Percentiles rank a stretch among this genome's conserved stretches.
Conservation (phyloP, 331 rosid species). For the Acacia concinna region DNA sequence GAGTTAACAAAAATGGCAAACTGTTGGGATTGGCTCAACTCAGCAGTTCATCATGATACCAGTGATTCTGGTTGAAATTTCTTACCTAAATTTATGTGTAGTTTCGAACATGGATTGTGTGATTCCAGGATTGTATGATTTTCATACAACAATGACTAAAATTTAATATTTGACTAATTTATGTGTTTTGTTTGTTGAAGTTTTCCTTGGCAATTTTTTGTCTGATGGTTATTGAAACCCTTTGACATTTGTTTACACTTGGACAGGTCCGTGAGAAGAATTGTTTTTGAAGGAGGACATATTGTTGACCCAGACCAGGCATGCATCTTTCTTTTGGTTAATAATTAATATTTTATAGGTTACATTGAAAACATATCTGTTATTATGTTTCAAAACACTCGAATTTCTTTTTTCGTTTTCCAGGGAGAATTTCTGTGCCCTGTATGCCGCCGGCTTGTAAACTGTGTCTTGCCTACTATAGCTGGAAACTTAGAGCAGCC, state of each 20-base stretch:
- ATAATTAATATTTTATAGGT: neutral
- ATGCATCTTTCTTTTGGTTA: constrained; percentile 10
- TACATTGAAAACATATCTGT: constrained; percentile 21
- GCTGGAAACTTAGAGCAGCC: constrained; percentile 57
- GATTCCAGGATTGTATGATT: neutral
- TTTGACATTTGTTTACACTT: constrained; percentile 24
- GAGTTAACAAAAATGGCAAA: neutral
- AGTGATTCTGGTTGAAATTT: neutral
- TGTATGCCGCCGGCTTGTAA: constrained; percentile 93
- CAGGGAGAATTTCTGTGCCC: constrained; percentile 99
- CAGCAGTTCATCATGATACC: neutral
- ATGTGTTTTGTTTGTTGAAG: neutral
- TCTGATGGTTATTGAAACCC: neutral
- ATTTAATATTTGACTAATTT: neutral
- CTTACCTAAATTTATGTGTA: neutral
- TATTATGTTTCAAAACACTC: constrained; percentile 31
- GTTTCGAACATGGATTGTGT: neutral
- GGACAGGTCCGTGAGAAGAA: constrained; percentile 80
- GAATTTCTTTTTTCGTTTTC: neutral
- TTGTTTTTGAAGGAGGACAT: constrained; percentile 98
- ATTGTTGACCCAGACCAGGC: constrained; percentile 97
- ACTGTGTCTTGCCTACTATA: constrained; percentile 77
- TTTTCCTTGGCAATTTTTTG: neutral
- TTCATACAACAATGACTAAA: neutral
- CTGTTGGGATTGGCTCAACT: neutral